A percentile compares a stretch with the other conserved stretches of the same genome.
Evolutionary conservation across 179 eudicot genomes (phyloP).

Genomic region (Sideroxylon spinosum): DNA sequence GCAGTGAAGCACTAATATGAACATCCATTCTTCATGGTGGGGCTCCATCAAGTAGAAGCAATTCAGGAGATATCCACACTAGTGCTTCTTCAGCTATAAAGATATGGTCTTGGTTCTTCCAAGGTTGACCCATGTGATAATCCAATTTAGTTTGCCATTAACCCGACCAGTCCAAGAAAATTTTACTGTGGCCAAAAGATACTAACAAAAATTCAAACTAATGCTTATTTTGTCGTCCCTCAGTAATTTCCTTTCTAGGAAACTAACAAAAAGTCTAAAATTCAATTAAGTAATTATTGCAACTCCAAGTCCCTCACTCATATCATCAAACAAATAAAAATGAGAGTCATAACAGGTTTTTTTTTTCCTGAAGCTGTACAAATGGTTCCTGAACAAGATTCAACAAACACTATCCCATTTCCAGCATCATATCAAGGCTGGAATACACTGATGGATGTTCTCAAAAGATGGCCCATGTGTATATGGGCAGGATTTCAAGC

Average conservation of each 20-base stretch:
- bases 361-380: background rate
- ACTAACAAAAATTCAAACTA: background rate
- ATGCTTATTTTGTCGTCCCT: background rate
- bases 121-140: conserved; percentile 16
- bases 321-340: conserved; percentile 10
- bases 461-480: background rate
- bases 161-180: conserved; percentile 14
- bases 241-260: background rate
- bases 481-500: background rate
- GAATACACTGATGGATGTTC: background rate
- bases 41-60: conserved; percentile 15
- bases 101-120: conserved; percentile 16
- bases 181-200: conserved; percentile 5
- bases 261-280: background rate
- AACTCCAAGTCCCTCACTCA: conserved; percentile 16
- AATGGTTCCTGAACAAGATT: background rate
- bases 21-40: conserved; percentile 39
- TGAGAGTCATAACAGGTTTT: background rate
- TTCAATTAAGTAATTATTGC: background rate
- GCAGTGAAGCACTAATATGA: conserved; percentile 26
- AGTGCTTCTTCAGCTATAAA: conserved; percentile 36
- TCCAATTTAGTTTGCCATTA: conserved; percentile 14
- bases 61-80: conserved; percentile 19
- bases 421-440: background rate
- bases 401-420: background rate